Conservation (phyloP, 2,329 filamentous ascomycete species). For the Elsinoe necatrix region DNA sequence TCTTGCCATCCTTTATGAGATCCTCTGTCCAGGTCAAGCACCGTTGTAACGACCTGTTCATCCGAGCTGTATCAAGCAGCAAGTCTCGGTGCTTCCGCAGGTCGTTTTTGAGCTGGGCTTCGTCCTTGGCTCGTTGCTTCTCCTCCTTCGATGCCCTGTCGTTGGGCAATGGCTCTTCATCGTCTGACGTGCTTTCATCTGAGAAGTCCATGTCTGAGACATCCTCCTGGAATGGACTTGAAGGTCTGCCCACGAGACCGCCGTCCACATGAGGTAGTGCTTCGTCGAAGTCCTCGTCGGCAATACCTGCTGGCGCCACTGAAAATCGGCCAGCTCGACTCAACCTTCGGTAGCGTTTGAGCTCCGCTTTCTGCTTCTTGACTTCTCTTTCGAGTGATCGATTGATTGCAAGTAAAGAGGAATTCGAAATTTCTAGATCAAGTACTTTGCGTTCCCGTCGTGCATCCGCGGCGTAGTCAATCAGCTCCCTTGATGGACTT, state of each 20-base stretch:
- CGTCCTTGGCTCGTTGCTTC: slow-evolving; percentile 61
- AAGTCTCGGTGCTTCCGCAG: slow-evolving; percentile 82
- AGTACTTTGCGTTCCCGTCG: slow-evolving; percentile 89
- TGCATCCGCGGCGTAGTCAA: slow-evolving; percentile 77
- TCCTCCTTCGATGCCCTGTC: slow-evolving; percentile 37
- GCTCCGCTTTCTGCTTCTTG: slow-evolving; percentile 79
- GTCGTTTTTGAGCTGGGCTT: slow-evolving; percentile 75
- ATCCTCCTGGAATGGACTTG: slow-evolving; percentile 18
- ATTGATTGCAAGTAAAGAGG: slow-evolving; percentile 90
- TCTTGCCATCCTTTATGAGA: slow-evolving; percentile 79
- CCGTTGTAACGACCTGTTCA: slow-evolving; percentile 86
- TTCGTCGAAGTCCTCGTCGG: slow-evolving; percentile 29
- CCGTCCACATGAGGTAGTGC: slow-evolving; percentile 32
- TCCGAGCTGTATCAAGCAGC: slow-evolving; percentile 81
- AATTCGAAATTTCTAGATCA: slow-evolving; percentile 94
- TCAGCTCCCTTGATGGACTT: slow-evolving; percentile 44
- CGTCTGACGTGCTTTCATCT: slow-evolving; percentile 22
- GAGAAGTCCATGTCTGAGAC: slow-evolving; percentile 15
- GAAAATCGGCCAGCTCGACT: slow-evolving; percentile 72
- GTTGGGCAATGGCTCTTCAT: slow-evolving; percentile 30
- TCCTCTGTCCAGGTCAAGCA: slow-evolving; percentile 86
- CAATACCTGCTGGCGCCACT: slow-evolving; percentile 34
- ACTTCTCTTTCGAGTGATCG: slow-evolving; percentile 83
- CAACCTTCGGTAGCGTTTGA: slow-evolving; percentile 77
- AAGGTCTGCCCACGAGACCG: slow-evolving; percentile 23